phyloP scores from a whole-genome alignment of 2,329 filamentous ascomycete genomes.

The Myriosclerotinia curreyana region DNA sequence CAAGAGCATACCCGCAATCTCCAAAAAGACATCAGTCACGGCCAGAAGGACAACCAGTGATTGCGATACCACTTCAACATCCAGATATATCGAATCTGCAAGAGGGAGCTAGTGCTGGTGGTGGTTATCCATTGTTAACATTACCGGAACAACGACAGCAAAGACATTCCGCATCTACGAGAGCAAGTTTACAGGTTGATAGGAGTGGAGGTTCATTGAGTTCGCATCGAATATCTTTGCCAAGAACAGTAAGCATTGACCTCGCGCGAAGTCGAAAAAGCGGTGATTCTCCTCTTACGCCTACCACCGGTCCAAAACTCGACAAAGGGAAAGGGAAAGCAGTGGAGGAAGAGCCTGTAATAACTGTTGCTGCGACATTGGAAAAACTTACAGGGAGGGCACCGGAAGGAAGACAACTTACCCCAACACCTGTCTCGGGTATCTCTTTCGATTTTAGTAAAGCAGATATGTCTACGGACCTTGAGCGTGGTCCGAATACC shows the following conservation, averaged over 20 bases:
- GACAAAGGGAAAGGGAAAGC: constrained; percentile 38
- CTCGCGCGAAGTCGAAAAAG: constrained; percentile 33
- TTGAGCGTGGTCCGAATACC: constrained; percentile 36
- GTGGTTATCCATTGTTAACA: constrained; percentile 51
- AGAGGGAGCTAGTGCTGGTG: constrained; percentile 33
- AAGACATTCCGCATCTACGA: constrained; percentile 47
- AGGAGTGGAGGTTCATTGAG: constrained; percentile 41
- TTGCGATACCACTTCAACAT: constrained; percentile 38
- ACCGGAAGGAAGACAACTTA: constrained; percentile 18
- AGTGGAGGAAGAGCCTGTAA: constrained; percentile 24
- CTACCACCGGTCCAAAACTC: constrained; percentile 21
- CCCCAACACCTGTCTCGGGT: constrained; percentile 25
- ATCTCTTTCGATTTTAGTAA: constrained; percentile 34
- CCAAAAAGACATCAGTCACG: constrained; percentile 26
- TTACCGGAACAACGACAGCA: constrained; percentile 56
- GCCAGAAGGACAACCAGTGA: constrained; percentile 27
- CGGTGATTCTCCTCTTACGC: constrained; percentile 29
- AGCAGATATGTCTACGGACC: constrained; percentile 35
- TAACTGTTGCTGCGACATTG: constrained; percentile 17
- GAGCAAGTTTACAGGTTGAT: constrained; percentile 47
- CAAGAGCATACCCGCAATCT: constrained; percentile 40
- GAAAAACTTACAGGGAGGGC: constrained; percentile 21
- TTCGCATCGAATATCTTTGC: constrained; percentile 37
- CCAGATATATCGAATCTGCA: constrained; percentile 33
- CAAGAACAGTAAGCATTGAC: constrained; percentile 39